Conservation (phyloP, 192 early-diverging fungal species). For the Backusella morwellensis region DNA sequence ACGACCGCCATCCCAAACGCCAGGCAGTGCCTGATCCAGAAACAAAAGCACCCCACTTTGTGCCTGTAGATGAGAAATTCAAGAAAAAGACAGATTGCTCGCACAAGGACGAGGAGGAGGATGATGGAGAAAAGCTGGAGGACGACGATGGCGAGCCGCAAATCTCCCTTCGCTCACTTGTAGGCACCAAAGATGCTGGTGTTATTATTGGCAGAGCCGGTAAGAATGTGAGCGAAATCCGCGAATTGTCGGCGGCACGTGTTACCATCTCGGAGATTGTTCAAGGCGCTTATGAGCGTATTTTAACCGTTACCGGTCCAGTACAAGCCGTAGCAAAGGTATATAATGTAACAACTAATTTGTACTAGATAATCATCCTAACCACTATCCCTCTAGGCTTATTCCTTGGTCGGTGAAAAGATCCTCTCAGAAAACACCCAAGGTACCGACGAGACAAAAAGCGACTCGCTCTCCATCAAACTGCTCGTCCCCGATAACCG, state of each 20-base stretch:
- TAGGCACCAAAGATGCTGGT: slow-evolving; percentile 76
- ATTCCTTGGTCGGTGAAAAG: slow-evolving; percentile 76
- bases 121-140: neutral
- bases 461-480: slow-evolving; percentile 61
- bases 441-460: slow-evolving; percentile 29
- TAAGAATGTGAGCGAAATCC: slow-evolving; percentile 88
- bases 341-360: neutral
- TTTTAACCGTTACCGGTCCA: slow-evolving; percentile 74
- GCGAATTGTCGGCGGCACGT: slow-evolving; percentile 79
- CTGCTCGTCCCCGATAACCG: slow-evolving; percentile 83
- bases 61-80: neutral
- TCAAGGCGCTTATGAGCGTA: slow-evolving; percentile 68
- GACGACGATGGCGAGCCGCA: slow-evolving; percentile 9
- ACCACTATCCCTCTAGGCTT: slow-evolving; percentile 14
- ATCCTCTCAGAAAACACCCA: slow-evolving; percentile 64
- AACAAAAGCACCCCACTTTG: slow-evolving; percentile 33
- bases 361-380: no score
- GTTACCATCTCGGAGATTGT: slow-evolving; percentile 90
- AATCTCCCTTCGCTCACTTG: slow-evolving; percentile 51
- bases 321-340: slow-evolving; percentile 68
- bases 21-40: slow-evolving; percentile 37
- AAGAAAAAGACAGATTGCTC: neutral
- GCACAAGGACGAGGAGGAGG: neutral
- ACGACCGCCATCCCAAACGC: slow-evolving; percentile 29
- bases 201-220: slow-evolving; percentile 91